These are phyloP conservation scores for Syncephalastrum monosporum DNA, from an alignment of 371 early-diverging fungal species.

Conservation along the genomic window DNA sequence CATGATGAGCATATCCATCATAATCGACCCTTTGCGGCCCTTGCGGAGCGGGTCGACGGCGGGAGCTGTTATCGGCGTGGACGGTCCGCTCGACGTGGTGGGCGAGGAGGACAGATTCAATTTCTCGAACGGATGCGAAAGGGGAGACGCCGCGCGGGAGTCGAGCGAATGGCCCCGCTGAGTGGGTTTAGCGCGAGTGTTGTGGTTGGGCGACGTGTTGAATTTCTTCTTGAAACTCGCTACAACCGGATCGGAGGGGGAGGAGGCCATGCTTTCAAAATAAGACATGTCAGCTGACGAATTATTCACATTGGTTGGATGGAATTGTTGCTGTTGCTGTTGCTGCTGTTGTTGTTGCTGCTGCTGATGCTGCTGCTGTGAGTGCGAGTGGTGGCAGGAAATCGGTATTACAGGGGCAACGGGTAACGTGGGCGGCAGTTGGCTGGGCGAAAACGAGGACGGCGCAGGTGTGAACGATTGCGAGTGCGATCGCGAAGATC, in stretches of 20 bases:
- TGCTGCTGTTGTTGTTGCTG: background rate
- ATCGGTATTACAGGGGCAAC: no score
- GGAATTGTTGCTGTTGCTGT: slow-evolving; percentile 9
- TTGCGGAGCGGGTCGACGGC: background rate
- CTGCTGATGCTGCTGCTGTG: slow-evolving; percentile 24
- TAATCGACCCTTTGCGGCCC: background rate
- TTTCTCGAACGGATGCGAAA: no score
- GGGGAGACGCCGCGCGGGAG: slow-evolving; percentile 23
- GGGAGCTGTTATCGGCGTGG: slow-evolving; percentile 13
- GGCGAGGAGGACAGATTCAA: background rate
- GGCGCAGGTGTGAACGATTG: slow-evolving; percentile 10
- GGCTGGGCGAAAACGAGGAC: slow-evolving; percentile 2
- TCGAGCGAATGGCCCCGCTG: slow-evolving; percentile 45
- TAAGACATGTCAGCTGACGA: background rate
- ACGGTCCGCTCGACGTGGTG: slow-evolving; percentile 17
- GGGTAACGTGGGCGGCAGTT: slow-evolving; percentile 4
- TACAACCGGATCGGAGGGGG: no score
- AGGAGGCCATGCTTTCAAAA: no score
- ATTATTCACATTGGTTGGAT: background rate
- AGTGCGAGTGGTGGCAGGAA: slow-evolving; percentile 8
- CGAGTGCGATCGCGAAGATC: slow-evolving; percentile 5
- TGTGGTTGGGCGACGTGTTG: slow-evolving; percentile 8
- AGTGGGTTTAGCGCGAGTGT: slow-evolving; percentile 23
- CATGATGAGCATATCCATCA: background rate
- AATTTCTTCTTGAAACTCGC: background rate